phyloP scores from a whole-genome alignment of 140 eudicot species.

The Stevia rebaudiana region DNA sequence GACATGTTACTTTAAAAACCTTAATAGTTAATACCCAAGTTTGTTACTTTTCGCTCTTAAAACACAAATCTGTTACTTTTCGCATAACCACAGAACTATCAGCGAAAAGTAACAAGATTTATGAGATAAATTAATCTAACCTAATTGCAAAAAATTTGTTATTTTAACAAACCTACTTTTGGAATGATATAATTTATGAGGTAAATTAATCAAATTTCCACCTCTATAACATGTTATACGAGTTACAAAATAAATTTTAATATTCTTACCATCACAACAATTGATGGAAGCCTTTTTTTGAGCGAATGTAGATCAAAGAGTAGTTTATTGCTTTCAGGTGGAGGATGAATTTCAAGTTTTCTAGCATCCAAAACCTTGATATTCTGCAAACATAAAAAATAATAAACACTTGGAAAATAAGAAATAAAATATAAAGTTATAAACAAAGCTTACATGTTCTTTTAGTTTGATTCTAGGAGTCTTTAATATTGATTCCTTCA shows the following conservation, averaged over 20 bases:
- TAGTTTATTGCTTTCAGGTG: slow-evolving; percentile 48
- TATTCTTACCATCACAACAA: slow-evolving; percentile 70
- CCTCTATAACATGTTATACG: not conserved
- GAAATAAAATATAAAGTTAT: not conserved
- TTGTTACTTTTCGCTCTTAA: no score
- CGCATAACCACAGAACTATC: no score
- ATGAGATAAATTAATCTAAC: no score
- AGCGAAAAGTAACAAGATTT: no score
- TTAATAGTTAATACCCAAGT: no score
- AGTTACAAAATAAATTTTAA: not conserved
- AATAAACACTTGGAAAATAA: not conserved
- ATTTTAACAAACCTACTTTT: no score
- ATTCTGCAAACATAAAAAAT: slow-evolving; percentile 44
- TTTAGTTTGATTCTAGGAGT: slow-evolving; percentile 58
- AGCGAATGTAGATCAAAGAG: slow-evolving; percentile 64
- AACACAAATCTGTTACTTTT: no score
- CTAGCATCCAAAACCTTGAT: slow-evolving; percentile 52
- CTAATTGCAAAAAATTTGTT: no score
- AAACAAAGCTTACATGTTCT: slow-evolving; percentile 32
- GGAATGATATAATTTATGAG: no score
- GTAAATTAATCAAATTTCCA: not conserved
- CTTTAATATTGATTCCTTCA: slow-evolving; percentile 58
- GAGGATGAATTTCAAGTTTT: slow-evolving; percentile 54
- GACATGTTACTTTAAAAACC: no score
- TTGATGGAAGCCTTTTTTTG: slow-evolving; percentile 57